Conservation (phyloP, 306 rosid genomes). For the Amphicarpaea edgeworthii region DNA sequence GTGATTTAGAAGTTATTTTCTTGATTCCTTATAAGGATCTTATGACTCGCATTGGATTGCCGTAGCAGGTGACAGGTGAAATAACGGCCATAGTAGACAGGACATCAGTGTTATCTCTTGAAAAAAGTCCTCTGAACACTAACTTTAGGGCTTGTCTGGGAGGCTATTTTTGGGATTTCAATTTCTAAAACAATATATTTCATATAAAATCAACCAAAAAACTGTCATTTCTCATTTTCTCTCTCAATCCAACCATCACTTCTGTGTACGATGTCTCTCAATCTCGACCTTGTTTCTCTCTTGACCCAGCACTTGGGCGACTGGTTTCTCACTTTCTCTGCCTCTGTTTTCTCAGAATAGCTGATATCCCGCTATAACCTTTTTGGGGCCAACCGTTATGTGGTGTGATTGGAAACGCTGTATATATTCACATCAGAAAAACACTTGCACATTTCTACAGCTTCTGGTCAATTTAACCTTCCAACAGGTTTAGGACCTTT, state of each 20-base stretch:
- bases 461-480: slow-evolving; percentile 12
- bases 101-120: too few relatives aligned
- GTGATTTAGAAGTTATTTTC: not conserved
- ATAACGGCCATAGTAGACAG: not conserved
- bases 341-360: slow-evolving; percentile 1
- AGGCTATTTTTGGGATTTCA: not conserved
- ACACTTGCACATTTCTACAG: not conserved
- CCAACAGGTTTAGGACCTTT: not conserved
- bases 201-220: not conserved
- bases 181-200: not conserved
- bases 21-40: too few relatives aligned
- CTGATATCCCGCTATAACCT: not conserved
- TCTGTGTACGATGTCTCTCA: not conserved
- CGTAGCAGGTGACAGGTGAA: not conserved
- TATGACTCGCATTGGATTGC: not conserved
- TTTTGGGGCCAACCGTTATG: not conserved
- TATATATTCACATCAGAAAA: not conserved
- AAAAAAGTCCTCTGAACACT: not conserved
- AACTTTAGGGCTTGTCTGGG: not conserved
- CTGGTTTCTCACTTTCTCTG: not conserved
- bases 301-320: not conserved
- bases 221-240: not conserved
- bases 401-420: not conserved
- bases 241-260: not conserved
- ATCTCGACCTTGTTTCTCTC: not conserved